Base-by-base conservation (phyloP, 345 rosid species). In the Schrenkiella parvula region DNA sequence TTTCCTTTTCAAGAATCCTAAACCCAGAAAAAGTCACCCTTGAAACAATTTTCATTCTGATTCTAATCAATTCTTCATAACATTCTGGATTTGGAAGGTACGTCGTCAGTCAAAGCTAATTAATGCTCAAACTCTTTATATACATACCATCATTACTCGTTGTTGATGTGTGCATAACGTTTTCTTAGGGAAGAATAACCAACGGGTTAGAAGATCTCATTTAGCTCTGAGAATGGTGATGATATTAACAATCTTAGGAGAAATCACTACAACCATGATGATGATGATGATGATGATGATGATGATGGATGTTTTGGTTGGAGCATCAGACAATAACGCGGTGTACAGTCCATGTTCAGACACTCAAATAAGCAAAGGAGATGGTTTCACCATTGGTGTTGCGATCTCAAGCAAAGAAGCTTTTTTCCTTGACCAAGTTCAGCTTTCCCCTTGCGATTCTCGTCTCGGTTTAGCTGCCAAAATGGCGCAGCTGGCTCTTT, bases 361-460 rank as follows among this genome's bases (percentile, higher is more conserved):
- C 68, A 71, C 95, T 4, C 64, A 74, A 22, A 75, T 88, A 43
- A 84, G 82, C 80, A 91, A 75, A 85, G 74, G 76, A 4, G 91
- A 87, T 62, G 99, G 99, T 23, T 95, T 95, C 68, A 78, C 93
- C 17, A 69, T 95, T 17, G 97, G 96, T 12, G 37, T 91, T 8
- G 96, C 84, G 0, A 85, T 91, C 61, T 89, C 99, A 0, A 44
- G 68, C 19, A 88, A 51, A 63, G 95, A 88, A 29, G 82, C 85
- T 11, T 89, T 95, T 79, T 91, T 87, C 67, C 63, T 57, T 12
- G 71, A 87, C 17, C 80, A 85, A 64, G 72, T 77, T 42, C 99
- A 91, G 71, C 90, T 88, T 79, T 95, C 99, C 0, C 99, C 97
- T 12, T 89, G 99, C 13, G 96, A 95, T 62, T 61, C 50, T 11